A percentile compares a stretch with the other conserved stretches of the same genome.
These are phyloP conservation scores for Phytophthora crassamura DNA, from an alignment of 352 stramenopile genomes.

Conservation along the genomic window DNA sequence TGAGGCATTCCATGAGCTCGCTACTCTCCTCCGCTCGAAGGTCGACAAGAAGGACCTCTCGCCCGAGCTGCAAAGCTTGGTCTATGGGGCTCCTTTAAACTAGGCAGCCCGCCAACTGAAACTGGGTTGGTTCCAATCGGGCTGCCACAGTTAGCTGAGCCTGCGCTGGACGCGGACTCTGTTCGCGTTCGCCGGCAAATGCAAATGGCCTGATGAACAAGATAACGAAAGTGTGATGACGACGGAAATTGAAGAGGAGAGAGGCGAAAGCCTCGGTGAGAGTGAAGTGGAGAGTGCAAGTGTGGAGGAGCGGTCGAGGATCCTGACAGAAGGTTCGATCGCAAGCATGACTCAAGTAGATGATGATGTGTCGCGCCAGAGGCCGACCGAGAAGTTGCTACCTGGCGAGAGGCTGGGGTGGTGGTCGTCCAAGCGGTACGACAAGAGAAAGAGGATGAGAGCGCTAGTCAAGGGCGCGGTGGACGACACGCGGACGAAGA, in stretches of 20 bases:
- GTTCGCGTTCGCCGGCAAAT: not conserved
- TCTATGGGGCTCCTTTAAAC: not conserved
- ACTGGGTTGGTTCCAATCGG: conserved; percentile 16
- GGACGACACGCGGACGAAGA: not conserved
- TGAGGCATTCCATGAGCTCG: not conserved
- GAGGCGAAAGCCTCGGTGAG: not conserved
- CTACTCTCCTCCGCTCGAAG: not conserved
- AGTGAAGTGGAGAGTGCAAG: not conserved
- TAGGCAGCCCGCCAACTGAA: conserved; percentile 8
- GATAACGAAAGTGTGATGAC: not conserved
- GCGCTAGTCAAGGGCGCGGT: conserved; percentile 2
- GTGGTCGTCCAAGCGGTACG: conserved; percentile 1
- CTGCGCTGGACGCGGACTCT: not conserved
- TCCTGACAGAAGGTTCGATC: not conserved
- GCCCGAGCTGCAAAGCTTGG: not conserved
- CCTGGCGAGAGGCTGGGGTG: conserved; percentile 2
- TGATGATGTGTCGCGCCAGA: not conserved
- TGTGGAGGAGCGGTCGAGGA: not conserved
- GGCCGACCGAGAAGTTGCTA: not conserved
- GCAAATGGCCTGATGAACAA: conserved; percentile 5
- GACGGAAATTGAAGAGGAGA: conserved; percentile 13
- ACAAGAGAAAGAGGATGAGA: not conserved
- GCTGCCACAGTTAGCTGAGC: conserved; percentile 14
- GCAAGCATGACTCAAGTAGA: not conserved
- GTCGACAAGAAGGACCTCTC: not conserved